Conservation (phyloP, 495 filamentous ascomycete genomes). For the Aspergillus sclerotioniger region DNA sequence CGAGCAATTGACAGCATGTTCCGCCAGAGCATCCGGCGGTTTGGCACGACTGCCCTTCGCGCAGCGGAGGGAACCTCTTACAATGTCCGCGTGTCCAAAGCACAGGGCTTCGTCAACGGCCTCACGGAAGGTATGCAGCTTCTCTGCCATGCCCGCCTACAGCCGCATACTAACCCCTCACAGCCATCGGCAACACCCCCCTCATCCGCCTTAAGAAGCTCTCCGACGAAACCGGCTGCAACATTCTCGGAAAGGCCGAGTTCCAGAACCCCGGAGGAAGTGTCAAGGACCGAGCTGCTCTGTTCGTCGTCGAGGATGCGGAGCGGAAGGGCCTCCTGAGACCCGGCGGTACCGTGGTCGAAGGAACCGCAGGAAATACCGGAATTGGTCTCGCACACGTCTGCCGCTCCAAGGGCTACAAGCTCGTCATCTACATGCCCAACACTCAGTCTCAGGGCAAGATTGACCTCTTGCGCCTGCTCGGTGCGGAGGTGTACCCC, state of each 20-base stretch:
- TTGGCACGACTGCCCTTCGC: slow-evolving; percentile 54
- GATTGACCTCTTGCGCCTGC: slow-evolving; percentile 84
- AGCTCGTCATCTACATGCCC: slow-evolving; percentile 98
- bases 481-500: slow-evolving; percentile 97
- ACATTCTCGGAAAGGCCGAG: slow-evolving; percentile 93
- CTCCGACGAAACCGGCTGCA: slow-evolving; percentile 89
- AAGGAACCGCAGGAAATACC: slow-evolving; percentile 96
- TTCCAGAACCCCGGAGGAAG: slow-evolving; percentile 98
- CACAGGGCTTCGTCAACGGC: slow-evolving; percentile 79
- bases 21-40: slow-evolving; percentile 52
- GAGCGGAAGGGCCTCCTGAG: slow-evolving; percentile 79
- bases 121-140: slow-evolving; percentile 72
- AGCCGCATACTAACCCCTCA: slow-evolving; percentile 1
- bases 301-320: slow-evolving; percentile 91
- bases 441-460: slow-evolving; percentile 98
- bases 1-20: slow-evolving; percentile 48
- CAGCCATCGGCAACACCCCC: slow-evolving; percentile 96
- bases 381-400: slow-evolving; percentile 97
- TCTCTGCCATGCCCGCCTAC: neutral
- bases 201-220: slow-evolving; percentile 85
- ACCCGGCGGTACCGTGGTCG: slow-evolving; percentile 90
- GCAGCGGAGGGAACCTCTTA: slow-evolving; percentile 55
- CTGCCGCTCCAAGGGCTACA: slow-evolving; percentile 89
- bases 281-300: slow-evolving; percentile 93
- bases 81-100: slow-evolving; percentile 67